Evolutionary conservation across 768 basidiomycete genomes (phyloP).

Genomic region (Tylopilus subfusipes): DNA sequence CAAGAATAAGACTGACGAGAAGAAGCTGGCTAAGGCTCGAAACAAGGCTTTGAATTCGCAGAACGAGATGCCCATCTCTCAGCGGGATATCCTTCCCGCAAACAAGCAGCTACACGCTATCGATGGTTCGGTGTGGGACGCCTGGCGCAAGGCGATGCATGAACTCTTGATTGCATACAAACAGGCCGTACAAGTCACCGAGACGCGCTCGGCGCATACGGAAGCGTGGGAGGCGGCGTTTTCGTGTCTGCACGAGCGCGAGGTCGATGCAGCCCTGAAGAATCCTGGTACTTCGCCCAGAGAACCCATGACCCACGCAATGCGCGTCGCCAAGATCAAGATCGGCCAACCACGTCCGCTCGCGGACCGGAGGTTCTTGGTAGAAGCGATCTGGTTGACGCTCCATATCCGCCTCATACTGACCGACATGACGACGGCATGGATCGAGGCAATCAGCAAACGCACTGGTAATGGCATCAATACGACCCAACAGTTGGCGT

Average conservation of each 20-base stretch:
- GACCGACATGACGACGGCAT: constrained; percentile 39
- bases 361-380: constrained; percentile 55
- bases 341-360: constrained; percentile 57
- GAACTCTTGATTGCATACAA: constrained; percentile 40
- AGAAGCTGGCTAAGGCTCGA: constrained; percentile 9
- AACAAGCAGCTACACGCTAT: constrained; percentile 29
- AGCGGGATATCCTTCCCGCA: constrained; percentile 28
- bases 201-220: constrained; percentile 51
- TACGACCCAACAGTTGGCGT: constrained; percentile 34
- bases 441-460: constrained; percentile 36
- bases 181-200: constrained; percentile 38
- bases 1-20: constrained; percentile 5
- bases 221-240: constrained; percentile 62
- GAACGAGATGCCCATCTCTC: constrained; percentile 22
- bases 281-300: constrained; percentile 38
- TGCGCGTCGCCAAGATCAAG: constrained; percentile 47
- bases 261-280: constrained; percentile 34
- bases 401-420: constrained; percentile 53
- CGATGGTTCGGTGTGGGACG: constrained; percentile 26
- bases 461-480: constrained; percentile 17
- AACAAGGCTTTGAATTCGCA: constrained; percentile 12
- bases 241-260: constrained; percentile 47
- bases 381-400: constrained; percentile 58
- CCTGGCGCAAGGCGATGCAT: constrained; percentile 41
- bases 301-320: constrained; percentile 45